Conservation (phyloP, 257 asterid species). For the Penstemon davidsonii region DNA sequence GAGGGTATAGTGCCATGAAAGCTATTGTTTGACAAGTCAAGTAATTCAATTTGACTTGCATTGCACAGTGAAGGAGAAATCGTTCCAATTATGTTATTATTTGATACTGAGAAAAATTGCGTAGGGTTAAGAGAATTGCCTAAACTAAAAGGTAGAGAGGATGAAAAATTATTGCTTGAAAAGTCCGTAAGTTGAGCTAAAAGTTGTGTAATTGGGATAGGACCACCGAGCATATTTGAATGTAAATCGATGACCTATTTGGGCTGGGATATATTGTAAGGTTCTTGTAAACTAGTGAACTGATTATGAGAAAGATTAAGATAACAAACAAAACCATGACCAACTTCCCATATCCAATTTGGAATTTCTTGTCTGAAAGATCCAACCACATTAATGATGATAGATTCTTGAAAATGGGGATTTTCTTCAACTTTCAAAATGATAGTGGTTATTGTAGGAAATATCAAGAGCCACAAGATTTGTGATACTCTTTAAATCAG, state of each 20-base stretch:
- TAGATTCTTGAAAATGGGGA: conserved; percentile 46
- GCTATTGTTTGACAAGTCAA: conserved; percentile 57
- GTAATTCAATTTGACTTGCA: conserved; percentile 36
- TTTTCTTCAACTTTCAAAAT: conserved; percentile 47
- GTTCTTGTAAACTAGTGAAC: conserved; percentile 43
- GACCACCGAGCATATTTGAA: conserved; percentile 43
- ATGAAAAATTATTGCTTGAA: conserved; percentile 48
- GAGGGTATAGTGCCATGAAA: conserved; percentile 46
- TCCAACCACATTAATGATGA: conserved; percentile 47
- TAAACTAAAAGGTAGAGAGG: conserved; percentile 35
- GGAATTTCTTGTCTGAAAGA: conserved; percentile 62
- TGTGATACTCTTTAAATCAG: conserved; percentile 29
- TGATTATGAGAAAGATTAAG: conserved; percentile 55
- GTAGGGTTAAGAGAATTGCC: conserved; percentile 17
- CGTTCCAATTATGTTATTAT: conserved; percentile 38
- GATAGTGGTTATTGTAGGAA: conserved; percentile 44
- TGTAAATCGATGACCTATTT: conserved; percentile 40
- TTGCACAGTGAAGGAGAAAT: conserved; percentile 63
- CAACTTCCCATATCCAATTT: conserved; percentile 52
- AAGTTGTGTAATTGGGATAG: conserved; percentile 35
- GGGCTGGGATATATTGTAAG: conserved; percentile 21
- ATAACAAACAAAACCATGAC: conserved; percentile 31
- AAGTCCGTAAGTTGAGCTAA: conserved; percentile 35
- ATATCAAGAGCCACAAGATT: conserved; percentile 39
- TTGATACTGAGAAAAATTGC: conserved; percentile 45